Evolutionary conservation across 2,329 filamentous ascomycete genomes (phyloP).

Genomic region (Cyphellophora europaea): DNA sequence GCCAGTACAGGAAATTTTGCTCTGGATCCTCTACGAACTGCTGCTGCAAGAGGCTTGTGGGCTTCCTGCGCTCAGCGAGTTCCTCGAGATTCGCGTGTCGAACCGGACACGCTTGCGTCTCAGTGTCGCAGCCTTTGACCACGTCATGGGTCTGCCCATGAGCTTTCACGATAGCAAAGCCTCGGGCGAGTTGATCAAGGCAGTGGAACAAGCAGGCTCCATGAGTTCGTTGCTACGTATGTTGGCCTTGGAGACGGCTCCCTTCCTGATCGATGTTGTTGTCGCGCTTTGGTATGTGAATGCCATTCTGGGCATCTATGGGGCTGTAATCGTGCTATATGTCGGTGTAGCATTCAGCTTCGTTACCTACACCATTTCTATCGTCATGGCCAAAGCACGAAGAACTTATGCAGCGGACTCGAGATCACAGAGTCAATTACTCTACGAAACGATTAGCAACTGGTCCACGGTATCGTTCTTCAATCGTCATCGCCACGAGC

Average conservation of each 20-base stretch:
- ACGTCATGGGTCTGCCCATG: constrained; percentile 6
- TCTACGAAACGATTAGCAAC: constrained; percentile 4
- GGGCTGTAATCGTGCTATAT: constrained; percentile 1
- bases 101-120: background rate
- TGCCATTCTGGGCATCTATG: constrained; percentile 1
- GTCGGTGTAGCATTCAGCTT: constrained; percentile 3
- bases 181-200: constrained; percentile 5
- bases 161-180: constrained; percentile 5
- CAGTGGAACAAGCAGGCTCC: constrained; percentile 4
- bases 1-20: background rate
- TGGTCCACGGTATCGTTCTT: constrained; percentile 2
- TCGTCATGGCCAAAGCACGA: background rate
- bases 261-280: constrained; percentile 1
- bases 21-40: background rate
- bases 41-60: background rate
- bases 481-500: constrained; percentile 1
- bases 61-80: background rate
- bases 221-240: constrained; percentile 3
- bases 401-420: background rate
- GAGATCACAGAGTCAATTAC: background rate
- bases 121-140: background rate
- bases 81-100: background rate
- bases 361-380: constrained; percentile 1
- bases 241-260: constrained; percentile 1
- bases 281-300: constrained; percentile 2